These are phyloP conservation scores for Nigrograna mackinnonii DNA, from an alignment of 2,329 filamentous ascomycete genomes.

Conservation along the genomic window DNA sequence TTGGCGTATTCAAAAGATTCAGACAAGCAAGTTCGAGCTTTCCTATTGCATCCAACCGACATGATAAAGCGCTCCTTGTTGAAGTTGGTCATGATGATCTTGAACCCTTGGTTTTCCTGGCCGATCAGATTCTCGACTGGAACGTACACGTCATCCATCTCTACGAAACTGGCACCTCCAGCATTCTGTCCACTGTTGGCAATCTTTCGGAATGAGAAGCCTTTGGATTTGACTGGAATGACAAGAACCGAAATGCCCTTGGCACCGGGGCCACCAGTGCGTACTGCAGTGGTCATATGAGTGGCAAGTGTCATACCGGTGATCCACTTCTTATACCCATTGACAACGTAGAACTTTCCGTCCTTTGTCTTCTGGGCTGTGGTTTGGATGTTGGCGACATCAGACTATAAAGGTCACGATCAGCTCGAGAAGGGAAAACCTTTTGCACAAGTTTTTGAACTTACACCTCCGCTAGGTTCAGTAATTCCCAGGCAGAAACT, in stretches of 20 bases:
- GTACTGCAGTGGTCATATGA: conserved; percentile 65
- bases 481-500: conserved; percentile 68
- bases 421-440: conserved; percentile 1
- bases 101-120: conserved; percentile 59
- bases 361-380: conserved; percentile 73
- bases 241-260: conserved; percentile 62
- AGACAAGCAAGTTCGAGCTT: conserved; percentile 60
- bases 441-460: conserved; percentile 5
- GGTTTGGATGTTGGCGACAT: conserved; percentile 66
- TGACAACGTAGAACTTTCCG: conserved; percentile 71
- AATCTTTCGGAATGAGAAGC: conserved; percentile 60
- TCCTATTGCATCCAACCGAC: conserved; percentile 59
- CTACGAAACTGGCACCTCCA: conserved; percentile 62
- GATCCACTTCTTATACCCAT: conserved; percentile 71
- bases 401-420: conserved; percentile 45
- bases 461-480: conserved; percentile 58
- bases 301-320: conserved; percentile 65
- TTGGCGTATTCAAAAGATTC: conserved; percentile 57
- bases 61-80: conserved; percentile 61
- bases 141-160: conserved; percentile 60
- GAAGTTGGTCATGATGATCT: conserved; percentile 61
- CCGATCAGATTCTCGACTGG: conserved; percentile 59
- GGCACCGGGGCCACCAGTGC: conserved; percentile 59
- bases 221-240: conserved; percentile 55
- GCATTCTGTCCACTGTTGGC: conserved; percentile 69